These are phyloP conservation scores for Acephala macrosclerotiorum DNA, from an alignment of 2,329 filamentous ascomycete genomes.

Conservation along the genomic window DNA sequence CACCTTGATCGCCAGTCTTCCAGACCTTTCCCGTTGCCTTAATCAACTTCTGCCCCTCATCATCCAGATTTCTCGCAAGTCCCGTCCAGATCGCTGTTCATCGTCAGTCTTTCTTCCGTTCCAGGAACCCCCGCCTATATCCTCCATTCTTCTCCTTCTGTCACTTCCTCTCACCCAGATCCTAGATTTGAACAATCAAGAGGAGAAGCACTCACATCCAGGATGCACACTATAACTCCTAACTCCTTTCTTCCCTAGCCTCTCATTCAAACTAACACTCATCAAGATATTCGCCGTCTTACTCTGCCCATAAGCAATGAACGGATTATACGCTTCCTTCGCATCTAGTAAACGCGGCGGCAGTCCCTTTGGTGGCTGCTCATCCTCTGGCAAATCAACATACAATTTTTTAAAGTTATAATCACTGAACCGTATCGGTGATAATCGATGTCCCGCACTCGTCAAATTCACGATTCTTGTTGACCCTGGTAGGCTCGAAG, in stretches of 20 bases:
- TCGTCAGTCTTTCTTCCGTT: not conserved
- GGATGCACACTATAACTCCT: constrained; percentile 28
- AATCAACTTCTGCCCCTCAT: constrained; percentile 25
- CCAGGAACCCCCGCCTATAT: no score
- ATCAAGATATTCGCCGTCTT: constrained; percentile 52
- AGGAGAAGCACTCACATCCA: constrained; percentile 25
- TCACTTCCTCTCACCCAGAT: no score
- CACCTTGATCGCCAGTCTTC: constrained; percentile 32
- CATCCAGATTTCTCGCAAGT: constrained; percentile 26
- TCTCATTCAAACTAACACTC: constrained; percentile 17
- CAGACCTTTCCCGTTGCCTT: constrained; percentile 22
- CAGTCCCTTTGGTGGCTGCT: constrained; percentile 23
- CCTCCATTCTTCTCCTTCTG: no score
- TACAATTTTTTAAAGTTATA: constrained; percentile 42
- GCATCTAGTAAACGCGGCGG: constrained; percentile 10
- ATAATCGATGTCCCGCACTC: constrained; percentile 48
- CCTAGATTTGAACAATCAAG: not conserved
- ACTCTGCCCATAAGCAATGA: constrained; percentile 50
- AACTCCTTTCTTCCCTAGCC: constrained; percentile 27
- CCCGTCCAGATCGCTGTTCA: constrained; percentile 30
- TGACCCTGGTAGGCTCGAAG: constrained; percentile 13
- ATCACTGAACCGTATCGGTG: constrained; percentile 47
- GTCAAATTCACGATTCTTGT: constrained; percentile 48
- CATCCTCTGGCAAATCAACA: constrained; percentile 24
- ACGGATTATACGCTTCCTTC: constrained; percentile 30